Evolutionary conservation across 768 basidiomycete genomes (phyloP), one percentile per base, ranked within the genome.

Genomic region (Floccularia luteovirens): DNA sequence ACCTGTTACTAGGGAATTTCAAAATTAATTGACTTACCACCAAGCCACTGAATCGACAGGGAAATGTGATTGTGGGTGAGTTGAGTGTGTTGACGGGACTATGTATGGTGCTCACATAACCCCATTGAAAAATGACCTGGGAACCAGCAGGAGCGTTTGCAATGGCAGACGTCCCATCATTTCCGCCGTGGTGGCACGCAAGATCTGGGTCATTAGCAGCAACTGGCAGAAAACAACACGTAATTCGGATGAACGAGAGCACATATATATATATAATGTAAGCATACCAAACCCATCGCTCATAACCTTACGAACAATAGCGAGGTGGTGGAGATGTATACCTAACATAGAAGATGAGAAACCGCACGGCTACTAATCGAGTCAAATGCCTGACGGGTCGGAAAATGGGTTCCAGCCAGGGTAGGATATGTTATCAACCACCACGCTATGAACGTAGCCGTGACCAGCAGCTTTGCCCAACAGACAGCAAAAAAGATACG

Each of bases 101-200:
- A n/a, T n/a, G n/a, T n/a, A n/a, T n/a, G n/a, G n/a, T n/a, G 57
- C 65, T 47, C 52, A 70, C 70, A 49, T 64, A 62, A 39, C 48
- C 56, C 70, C 70, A 72, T 38, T 63, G 48, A 48, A 73, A 72
- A 2, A 53, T 56, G 23, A 72, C 57, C 38, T 60, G 50, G 40
- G 65, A 64, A 24, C 72, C 70, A 33, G 69, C 63, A 31, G 55
- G 39, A 31, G 54, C 67, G 27, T 60, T 58, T 23, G 67, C 67
- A 27, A 65, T 40, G 14, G 55, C 52, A 35, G 51, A 42, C 4
- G 65, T 67, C 12, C 60, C 62, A 36, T 55, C 48, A 38, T 63
- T 57, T 19, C 70, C 71, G 37, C 61, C 62, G 34, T 59, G 56
- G 45, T 67, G 61, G 53, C 72, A 74, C 21, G 69, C 61, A 31